phyloP scores from a whole-genome alignment of 1,284 basidiomycete genomes.

The Mycena sp. region DNA sequence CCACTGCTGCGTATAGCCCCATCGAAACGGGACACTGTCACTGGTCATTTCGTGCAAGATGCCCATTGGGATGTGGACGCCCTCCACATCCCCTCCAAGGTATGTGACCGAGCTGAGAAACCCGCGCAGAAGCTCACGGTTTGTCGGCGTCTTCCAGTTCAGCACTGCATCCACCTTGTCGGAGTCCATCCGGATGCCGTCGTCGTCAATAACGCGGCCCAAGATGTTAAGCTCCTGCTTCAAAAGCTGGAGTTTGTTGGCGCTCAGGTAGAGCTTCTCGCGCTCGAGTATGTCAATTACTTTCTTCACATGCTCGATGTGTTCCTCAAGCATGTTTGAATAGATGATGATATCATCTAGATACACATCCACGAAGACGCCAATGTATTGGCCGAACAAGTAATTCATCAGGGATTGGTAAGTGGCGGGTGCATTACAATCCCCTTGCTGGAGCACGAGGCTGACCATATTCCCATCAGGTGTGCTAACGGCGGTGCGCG shows the following conservation, averaged over 20 bases:
- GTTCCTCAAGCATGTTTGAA: constrained; percentile 4
- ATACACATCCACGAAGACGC: constrained; percentile 1
- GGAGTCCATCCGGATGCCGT: constrained; percentile 43
- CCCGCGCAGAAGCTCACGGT: constrained; percentile 4
- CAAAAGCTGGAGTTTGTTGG: too few species aligned
- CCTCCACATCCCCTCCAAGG: constrained; percentile 24
- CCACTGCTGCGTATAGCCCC: too few species aligned
- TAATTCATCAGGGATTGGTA: constrained; percentile 28
- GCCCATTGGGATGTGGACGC: constrained; percentile 27
- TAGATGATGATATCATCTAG: neutral
- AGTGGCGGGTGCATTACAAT: constrained; percentile 22
- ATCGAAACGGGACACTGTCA: too few species aligned
- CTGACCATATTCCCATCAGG: constrained; percentile 36
- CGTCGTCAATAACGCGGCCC: constrained; percentile 35
- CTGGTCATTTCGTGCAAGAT: too few species aligned
- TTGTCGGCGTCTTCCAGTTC: constrained; percentile 38
- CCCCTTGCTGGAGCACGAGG: constrained; percentile 23
- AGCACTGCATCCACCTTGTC: constrained; percentile 40
- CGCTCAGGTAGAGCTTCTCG: constrained; percentile 29
- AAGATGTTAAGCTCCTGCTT: neutral
- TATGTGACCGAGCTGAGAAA: constrained; percentile 34
- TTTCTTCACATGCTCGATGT: constrained; percentile 16
- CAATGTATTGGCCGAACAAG: constrained; percentile 17
- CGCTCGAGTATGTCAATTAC: constrained; percentile 29
- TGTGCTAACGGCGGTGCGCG: constrained; percentile 3